A percentile compares a stretch with the other conserved stretches of the same genome.
phyloP scores from a whole-genome alignment of 2,329 filamentous ascomycete species.

The Hysterium pulicare region DNA sequence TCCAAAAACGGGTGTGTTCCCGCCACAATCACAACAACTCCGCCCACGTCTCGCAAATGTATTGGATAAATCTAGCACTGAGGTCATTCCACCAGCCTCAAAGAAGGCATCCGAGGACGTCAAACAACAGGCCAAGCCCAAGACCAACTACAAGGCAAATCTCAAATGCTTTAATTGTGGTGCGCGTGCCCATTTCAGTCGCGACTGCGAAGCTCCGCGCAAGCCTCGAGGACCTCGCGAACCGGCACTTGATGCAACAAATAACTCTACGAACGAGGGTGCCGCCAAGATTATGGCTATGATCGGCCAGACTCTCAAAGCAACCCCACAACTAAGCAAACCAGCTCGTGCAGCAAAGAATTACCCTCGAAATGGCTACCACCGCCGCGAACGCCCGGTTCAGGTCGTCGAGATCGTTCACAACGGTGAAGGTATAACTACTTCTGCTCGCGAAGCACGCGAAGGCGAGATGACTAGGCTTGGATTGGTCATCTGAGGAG shows the following conservation, averaged over 20 bases:
- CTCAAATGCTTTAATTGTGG: not conserved
- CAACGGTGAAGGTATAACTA: constrained; percentile 13
- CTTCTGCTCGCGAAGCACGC: constrained; percentile 1
- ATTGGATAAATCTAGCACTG: not conserved
- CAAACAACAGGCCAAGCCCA: not conserved
- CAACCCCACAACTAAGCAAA: not conserved
- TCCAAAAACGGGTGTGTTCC: not conserved
- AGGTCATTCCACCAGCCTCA: not conserved
- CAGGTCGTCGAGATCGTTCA: constrained; percentile 5
- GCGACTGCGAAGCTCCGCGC: not conserved
- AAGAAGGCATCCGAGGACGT: not conserved
- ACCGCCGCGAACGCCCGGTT: not conserved
- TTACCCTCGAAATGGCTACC: not conserved
- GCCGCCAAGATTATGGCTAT: not conserved
- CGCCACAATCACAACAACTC: not conserved
- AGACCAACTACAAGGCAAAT: not conserved
- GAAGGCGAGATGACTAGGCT: constrained; percentile 13
- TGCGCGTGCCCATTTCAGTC: not conserved
- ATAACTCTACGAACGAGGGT: not conserved
- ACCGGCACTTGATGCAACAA: not conserved
- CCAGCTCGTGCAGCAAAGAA: not conserved
- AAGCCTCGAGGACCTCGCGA: not conserved
- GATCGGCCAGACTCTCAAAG: not conserved
- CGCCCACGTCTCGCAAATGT: not conserved
- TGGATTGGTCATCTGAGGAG: constrained; percentile 10